A percentile compares a stretch with the other conserved stretches of the same genome.
Conservation (phyloP, 2,329 filamentous ascomycete species). For the Aspergillus sp. region DNA sequence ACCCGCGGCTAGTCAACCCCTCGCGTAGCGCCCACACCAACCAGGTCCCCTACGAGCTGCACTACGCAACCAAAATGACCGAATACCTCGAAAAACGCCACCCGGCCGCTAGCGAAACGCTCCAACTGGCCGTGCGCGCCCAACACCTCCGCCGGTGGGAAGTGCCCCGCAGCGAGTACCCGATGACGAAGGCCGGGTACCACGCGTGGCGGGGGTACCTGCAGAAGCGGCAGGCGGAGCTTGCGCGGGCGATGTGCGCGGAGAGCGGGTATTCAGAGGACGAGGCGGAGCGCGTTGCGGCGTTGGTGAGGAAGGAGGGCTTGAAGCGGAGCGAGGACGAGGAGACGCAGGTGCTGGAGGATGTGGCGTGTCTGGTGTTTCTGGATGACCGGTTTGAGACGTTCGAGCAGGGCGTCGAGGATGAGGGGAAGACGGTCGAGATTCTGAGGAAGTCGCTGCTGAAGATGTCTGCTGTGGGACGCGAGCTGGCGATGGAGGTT, state of each 20-base stretch:
- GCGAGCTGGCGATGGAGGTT: conserved; percentile 56
- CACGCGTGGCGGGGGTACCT: conserved; percentile 68
- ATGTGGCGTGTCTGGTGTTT: conserved; percentile 80
- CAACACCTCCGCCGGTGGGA: conserved; percentile 85
- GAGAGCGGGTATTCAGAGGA: conserved; percentile 42
- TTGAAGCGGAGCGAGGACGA: conserved; percentile 44
- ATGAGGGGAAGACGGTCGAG: conserved; percentile 66
- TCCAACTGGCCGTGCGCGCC: conserved; percentile 69
- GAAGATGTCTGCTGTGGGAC: conserved; percentile 60
- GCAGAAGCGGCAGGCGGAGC: conserved; percentile 60
- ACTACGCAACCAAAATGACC: conserved; percentile 75
- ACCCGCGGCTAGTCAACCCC: conserved; percentile 46
- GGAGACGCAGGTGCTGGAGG: conserved; percentile 64
- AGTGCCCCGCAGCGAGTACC: conserved; percentile 62
- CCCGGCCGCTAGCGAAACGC: conserved; percentile 54
- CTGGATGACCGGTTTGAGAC: conserved; percentile 77
- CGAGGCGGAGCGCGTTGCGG: conserved; percentile 54
- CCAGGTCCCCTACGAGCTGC: conserved; percentile 63
- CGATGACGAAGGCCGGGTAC: conserved; percentile 66
- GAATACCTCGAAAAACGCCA: conserved; percentile 55
- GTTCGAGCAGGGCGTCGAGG: conserved; percentile 59
- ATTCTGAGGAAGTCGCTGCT: conserved; percentile 67
- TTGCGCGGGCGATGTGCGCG: conserved; percentile 47
- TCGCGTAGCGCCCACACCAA: conserved; percentile 25
- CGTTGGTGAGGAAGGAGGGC: conserved; percentile 71